phyloP scores from a whole-genome alignment of 2,329 filamentous ascomycete species.

The Gyromitra esculenta region DNA sequence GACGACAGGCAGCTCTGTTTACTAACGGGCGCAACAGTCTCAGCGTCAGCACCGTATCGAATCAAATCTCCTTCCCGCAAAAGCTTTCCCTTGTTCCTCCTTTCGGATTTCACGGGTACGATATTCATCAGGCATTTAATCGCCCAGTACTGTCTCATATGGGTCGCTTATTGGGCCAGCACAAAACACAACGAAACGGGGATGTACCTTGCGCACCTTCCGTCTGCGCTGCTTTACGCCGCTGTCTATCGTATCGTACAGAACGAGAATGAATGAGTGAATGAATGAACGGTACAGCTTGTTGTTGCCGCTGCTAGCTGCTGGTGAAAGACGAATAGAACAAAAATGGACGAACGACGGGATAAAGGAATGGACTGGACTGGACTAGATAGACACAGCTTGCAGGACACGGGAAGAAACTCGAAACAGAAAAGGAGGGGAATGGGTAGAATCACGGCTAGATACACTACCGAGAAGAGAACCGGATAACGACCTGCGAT shows the following conservation, averaged over 20 bases:
- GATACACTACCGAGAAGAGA: constrained; percentile 25
- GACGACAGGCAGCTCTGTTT: constrained; percentile 37
- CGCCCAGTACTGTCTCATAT: neutral
- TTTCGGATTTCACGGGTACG: constrained; percentile 25
- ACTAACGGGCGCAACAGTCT: constrained; percentile 30
- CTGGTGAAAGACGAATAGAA: constrained; percentile 3
- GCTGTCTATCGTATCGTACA: constrained; percentile 25
- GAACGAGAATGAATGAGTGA: neutral
- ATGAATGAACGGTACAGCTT: neutral
- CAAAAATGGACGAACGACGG: constrained; percentile 30
- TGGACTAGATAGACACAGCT: constrained; percentile 21
- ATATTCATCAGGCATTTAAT: constrained; percentile 10
- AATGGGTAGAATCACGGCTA: constrained; percentile 33
- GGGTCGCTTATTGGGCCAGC: neutral
- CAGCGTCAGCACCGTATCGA: constrained; percentile 38
- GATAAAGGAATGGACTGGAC: constrained; percentile 14
- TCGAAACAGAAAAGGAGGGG: constrained; percentile 33
- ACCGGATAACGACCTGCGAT: constrained; percentile 40
- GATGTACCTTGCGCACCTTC: constrained; percentile 38
- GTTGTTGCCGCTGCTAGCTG: neutral
- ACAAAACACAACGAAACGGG: constrained; percentile 28
- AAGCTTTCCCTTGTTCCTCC: constrained; percentile 10
- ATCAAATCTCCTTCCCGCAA: constrained; percentile 1
- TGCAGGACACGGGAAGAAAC: constrained; percentile 28
- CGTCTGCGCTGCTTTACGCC: constrained; percentile 4